Evolutionary conservation across 2,329 filamentous ascomycete genomes (phyloP).

Genomic region (Paecilomyces dactylethromorphus): DNA sequence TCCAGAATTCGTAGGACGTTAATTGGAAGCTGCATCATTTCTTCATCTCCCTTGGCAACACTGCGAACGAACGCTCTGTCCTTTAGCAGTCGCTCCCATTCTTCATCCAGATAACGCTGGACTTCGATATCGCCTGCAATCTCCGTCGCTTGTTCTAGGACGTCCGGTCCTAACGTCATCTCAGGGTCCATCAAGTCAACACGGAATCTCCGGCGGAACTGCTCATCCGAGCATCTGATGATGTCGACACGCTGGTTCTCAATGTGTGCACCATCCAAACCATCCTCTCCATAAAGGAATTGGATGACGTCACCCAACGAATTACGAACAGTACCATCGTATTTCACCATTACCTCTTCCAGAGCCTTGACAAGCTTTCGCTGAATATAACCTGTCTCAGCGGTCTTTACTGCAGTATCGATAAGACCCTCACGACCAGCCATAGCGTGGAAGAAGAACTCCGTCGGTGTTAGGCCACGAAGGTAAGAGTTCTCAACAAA

Average conservation of each 20-base stretch:
- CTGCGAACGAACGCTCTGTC: conserved; percentile 70
- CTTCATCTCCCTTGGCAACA: conserved; percentile 70
- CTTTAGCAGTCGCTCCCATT: conserved; percentile 71
- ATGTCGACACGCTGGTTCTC: conserved; percentile 88
- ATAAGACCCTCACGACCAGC: conserved; percentile 99
- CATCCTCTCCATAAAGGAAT: conserved; percentile 96
- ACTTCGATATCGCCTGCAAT: conserved; percentile 81
- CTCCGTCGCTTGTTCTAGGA: conserved; percentile 80
- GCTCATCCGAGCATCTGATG: conserved; percentile 69
- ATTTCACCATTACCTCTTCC: conserved; percentile 95
- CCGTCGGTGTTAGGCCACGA: conserved; percentile 85
- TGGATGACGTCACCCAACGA: conserved; percentile 94
- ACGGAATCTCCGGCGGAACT: conserved; percentile 75
- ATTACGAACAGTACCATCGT: conserved; percentile 95
- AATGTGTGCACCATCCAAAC: conserved; percentile 85
- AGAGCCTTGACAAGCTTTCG: conserved; percentile 96
- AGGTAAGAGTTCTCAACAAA: conserved; percentile 99
- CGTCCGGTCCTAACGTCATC: conserved; percentile 57
- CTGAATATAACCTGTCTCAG: conserved; percentile 98
- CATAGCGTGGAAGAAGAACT: conserved; percentile 99
- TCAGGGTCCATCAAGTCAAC: conserved; percentile 76
- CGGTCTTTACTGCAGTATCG: conserved; percentile 98
- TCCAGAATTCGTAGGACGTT: conserved; percentile 89
- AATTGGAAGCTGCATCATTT: conserved; percentile 83
- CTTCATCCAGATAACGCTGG: conserved; percentile 78